Percentiles rank a stretch among this genome's conserved stretches.
phyloP scores from a whole-genome alignment of 2,329 filamentous ascomycete genomes.

The Fusarium sp. region DNA sequence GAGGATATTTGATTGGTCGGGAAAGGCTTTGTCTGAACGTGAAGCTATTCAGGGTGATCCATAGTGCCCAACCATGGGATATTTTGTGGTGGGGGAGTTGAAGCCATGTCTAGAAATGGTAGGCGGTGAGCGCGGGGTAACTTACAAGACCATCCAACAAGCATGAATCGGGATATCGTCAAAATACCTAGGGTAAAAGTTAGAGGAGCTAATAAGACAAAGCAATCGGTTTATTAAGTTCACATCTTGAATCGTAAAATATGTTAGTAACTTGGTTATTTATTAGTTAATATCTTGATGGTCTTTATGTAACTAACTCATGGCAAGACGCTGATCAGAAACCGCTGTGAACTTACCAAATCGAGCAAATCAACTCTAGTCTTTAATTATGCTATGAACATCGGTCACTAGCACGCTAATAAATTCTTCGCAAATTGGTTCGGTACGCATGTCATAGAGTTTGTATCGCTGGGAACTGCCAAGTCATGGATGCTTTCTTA shows the following conservation, averaged over 20 bases:
- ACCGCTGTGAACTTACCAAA: too few relatives aligned
- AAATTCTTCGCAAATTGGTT: too few relatives aligned
- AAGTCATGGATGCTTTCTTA: background rate
- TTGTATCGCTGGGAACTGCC: too few relatives aligned
- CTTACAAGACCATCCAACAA: background rate
- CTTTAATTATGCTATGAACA: too few relatives aligned
- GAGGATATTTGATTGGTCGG: background rate
- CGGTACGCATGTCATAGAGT: too few relatives aligned
- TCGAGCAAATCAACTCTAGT: too few relatives aligned
- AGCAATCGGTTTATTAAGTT: background rate
- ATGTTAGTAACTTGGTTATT: too few relatives aligned
- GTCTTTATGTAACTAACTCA: too few relatives aligned
- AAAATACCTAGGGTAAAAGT: background rate
- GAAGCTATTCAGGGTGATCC: conserved; percentile 27
- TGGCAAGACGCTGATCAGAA: too few relatives aligned
- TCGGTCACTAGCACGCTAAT: too few relatives aligned
- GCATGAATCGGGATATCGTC: background rate
- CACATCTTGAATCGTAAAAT: background rate
- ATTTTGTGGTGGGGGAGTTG: conserved; percentile 44
- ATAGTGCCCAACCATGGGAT: conserved; percentile 7
- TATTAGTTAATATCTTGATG: too few relatives aligned
- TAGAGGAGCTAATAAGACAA: background rate
- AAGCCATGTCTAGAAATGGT: conserved; percentile 29
- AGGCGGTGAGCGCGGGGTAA: conserved; percentile 47
- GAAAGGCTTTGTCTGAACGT: background rate